Evolutionary conservation across 495 filamentous ascomycete genomes (phyloP).

Genomic region (Aspergillus sclerotioniger): DNA sequence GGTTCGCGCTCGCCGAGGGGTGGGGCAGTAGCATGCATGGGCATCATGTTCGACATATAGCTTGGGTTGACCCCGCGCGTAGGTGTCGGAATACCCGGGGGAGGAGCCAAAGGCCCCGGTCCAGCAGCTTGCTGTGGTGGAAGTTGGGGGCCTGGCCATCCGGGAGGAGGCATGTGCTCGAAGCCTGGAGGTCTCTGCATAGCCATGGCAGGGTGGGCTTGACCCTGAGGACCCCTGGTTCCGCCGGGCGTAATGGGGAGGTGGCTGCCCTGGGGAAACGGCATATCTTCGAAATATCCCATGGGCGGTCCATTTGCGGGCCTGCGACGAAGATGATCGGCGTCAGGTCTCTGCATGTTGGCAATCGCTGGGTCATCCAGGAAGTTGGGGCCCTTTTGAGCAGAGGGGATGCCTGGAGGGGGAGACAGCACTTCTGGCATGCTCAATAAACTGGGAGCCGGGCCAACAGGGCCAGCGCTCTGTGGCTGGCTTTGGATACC

Average conservation of each 20-base stretch:
- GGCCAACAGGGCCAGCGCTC: slow-evolving; percentile 30
- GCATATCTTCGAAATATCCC: slow-evolving; percentile 47
- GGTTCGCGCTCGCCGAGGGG: slow-evolving; percentile 38
- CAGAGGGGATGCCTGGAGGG: slow-evolving; percentile 41
- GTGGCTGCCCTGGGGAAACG: slow-evolving; percentile 38
- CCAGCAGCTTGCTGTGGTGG: slow-evolving; percentile 39
- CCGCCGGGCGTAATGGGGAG: slow-evolving; percentile 39
- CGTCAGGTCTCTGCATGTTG: slow-evolving; percentile 46
- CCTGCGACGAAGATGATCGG: slow-evolving; percentile 40
- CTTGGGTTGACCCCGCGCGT: slow-evolving; percentile 39
- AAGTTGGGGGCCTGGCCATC: slow-evolving; percentile 38
- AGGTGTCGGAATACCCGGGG: slow-evolving; percentile 46
- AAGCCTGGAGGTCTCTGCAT: slow-evolving; percentile 51
- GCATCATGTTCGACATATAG: slow-evolving; percentile 46
- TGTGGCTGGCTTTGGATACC: slow-evolving; percentile 34
- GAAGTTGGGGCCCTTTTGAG: slow-evolving; percentile 42
- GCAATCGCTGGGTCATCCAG: slow-evolving; percentile 49
- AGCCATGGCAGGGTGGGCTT: slow-evolving; percentile 36
- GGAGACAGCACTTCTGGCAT: slow-evolving; percentile 48
- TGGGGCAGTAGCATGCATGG: slow-evolving; percentile 39
- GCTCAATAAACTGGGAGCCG: slow-evolving; percentile 38
- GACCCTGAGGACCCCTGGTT: slow-evolving; percentile 33
- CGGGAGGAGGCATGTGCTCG: slow-evolving; percentile 45
- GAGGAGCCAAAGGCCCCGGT: slow-evolving; percentile 41
- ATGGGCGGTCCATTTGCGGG: slow-evolving; percentile 41